A percentile compares a stretch with the other conserved stretches of the same genome.
phyloP scores from a whole-genome alignment of 1,139 yeast genomes.

The Groenewaldozyma auringiensis region DNA sequence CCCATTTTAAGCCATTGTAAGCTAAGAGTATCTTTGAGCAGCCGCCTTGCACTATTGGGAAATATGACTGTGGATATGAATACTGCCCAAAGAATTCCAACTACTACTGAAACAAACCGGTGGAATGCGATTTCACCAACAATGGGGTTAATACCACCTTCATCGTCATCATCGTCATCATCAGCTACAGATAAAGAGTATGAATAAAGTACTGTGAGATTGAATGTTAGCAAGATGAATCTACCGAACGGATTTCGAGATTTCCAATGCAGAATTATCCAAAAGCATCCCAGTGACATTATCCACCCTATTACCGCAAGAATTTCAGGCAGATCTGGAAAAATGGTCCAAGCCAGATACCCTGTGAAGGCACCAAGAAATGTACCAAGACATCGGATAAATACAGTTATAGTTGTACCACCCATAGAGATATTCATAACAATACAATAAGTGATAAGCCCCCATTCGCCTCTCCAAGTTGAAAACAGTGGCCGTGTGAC shows the following conservation, averaged over 20 bases:
- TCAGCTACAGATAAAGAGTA: conserved; percentile 59
- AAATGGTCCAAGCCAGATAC: conserved; percentile 47
- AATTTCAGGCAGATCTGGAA: conserved; percentile 50
- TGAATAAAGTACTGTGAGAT: conserved; percentile 70
- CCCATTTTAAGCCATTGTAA: conserved; percentile 75
- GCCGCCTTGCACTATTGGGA: conserved; percentile 68
- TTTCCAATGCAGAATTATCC: conserved; percentile 61
- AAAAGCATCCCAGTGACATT: conserved; percentile 57
- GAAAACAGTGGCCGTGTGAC: conserved; percentile 46
- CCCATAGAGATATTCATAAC: conserved; percentile 86
- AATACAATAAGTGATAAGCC: conserved; percentile 67
- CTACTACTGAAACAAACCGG: conserved; percentile 61
- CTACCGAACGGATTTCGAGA: conserved; percentile 42
- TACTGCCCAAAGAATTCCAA: conserved; percentile 74
- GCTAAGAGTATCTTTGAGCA: conserved; percentile 58
- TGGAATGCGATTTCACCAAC: conserved; percentile 75
- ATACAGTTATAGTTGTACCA: conserved; percentile 73
- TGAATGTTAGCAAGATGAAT: conserved; percentile 67
- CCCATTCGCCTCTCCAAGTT: conserved; percentile 81
- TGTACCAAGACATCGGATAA: conserved; percentile 71
- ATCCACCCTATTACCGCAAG: conserved; percentile 53
- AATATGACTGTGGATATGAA: conserved; percentile 50
- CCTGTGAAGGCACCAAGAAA: conserved; percentile 63
- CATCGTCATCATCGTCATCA: conserved; percentile 50
- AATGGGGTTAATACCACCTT: conserved; percentile 63